phyloP scores from a whole-genome alignment of 106 monocot genomes.

The Vanilla planifolia region DNA sequence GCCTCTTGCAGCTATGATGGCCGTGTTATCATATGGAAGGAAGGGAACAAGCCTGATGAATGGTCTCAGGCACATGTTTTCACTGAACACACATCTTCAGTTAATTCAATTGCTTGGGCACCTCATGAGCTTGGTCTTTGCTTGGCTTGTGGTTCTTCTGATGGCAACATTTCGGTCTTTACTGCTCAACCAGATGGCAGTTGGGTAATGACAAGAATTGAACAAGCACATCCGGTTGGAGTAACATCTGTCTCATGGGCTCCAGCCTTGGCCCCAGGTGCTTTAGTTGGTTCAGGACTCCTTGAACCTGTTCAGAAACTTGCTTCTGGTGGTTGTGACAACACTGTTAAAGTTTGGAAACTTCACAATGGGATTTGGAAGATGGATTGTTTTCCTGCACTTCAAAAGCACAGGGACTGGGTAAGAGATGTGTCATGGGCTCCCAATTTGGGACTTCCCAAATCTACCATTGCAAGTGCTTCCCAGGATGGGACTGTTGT shows the following conservation, averaged over 20 bases:
- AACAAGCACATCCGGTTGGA: conserved; percentile 18
- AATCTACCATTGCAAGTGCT: conserved; percentile 1
- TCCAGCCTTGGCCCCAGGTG: conserved; percentile 10
- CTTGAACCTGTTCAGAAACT: conserved; percentile 12
- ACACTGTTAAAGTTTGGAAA: conserved; percentile 6
- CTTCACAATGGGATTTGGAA: conserved; percentile 8
- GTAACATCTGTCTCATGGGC: conserved; percentile 21
- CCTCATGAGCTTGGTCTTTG: conserved; percentile 20
- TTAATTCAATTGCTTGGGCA: conserved; percentile 20
- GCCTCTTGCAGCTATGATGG: conserved; percentile 22
- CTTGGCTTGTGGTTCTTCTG: conserved; percentile 16
- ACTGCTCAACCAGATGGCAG: conserved; percentile 11
- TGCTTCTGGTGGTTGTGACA: conserved; percentile 2
- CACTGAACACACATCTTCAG: conserved; percentile 14
- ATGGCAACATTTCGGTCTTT: conserved; percentile 17
- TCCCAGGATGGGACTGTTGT: conserved; percentile 18
- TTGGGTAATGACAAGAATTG: conserved; percentile 16
- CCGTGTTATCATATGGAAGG: conserved; percentile 28
- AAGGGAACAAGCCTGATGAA: conserved; percentile 25
- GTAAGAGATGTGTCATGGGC: conserved; percentile 17
- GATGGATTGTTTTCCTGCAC: conserved; percentile 20
- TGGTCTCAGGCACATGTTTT: conserved; percentile 20
- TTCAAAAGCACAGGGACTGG: conserved; percentile 17
- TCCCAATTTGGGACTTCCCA: conserved; percentile 13
- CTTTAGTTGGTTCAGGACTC: conserved; percentile 8